phyloP scores from a whole-genome alignment of 306 rosid species.

The Casuarina cunninghamiana region DNA sequence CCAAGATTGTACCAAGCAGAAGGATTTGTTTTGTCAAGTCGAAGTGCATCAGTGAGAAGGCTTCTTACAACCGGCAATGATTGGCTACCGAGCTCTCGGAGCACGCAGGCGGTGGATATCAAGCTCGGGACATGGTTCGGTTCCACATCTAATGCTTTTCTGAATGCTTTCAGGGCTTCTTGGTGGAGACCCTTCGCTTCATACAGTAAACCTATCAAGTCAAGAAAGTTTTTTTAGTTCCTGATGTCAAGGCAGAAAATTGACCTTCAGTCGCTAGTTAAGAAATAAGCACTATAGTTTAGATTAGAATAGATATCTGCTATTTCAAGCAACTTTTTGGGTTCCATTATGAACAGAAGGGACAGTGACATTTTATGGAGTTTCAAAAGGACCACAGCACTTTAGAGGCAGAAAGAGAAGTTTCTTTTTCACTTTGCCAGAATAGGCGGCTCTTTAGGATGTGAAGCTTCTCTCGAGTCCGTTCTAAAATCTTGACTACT shows the following conservation, averaged over 20 bases:
- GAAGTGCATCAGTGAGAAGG: constrained; percentile 78
- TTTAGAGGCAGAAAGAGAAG: not conserved
- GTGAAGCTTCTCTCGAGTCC: too few species aligned
- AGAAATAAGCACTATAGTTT: not conserved
- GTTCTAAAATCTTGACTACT: too few species aligned
- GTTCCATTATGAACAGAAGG: not conserved
- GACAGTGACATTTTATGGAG: not conserved
- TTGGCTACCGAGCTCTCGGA: constrained; percentile 67
- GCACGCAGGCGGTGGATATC: constrained; percentile 73
- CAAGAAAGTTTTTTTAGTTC: constrained; percentile 10
- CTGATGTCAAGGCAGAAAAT: not conserved
- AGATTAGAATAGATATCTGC: not conserved
- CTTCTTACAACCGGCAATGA: constrained; percentile 68
- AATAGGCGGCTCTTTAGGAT: too few species aligned
- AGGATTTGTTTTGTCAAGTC: constrained; percentile 70
- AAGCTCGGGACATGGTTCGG: constrained; percentile 77
- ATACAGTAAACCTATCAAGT: constrained; percentile 56
- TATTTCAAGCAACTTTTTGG: not conserved
- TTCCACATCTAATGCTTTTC: constrained; percentile 72
- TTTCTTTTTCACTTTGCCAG: too few species aligned
- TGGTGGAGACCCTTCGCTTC: constrained; percentile 71
- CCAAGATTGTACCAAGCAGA: constrained; percentile 96
- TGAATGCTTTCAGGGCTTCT: constrained; percentile 73
- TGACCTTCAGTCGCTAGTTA: too few species aligned
- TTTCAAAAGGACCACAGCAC: not conserved